Evolutionary conservation across 257 asterid genomes (phyloP).

Genomic region (Anisodus acutangulus): DNA sequence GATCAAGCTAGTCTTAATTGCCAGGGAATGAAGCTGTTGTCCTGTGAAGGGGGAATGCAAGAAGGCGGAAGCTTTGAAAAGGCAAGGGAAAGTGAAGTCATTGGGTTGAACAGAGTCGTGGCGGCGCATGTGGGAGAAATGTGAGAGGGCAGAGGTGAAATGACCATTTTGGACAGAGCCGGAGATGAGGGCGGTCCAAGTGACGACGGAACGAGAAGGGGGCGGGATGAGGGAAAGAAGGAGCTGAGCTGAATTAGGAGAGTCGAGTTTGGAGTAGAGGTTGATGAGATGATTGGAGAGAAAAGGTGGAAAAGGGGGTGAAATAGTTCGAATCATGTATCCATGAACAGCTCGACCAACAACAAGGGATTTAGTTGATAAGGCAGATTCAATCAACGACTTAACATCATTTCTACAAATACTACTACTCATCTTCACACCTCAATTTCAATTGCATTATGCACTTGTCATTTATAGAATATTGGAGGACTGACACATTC

Average conservation of each 20-base stretch:
- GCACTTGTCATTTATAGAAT: too few relatives aligned
- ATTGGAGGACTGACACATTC: too few relatives aligned
- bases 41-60: conserved; percentile 55
- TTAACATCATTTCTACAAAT: too few relatives aligned
- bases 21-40: conserved; percentile 66
- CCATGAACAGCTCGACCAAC: conserved; percentile 77
- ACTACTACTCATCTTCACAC: too few relatives aligned
- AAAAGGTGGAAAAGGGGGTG: conserved; percentile 51
- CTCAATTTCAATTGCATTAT: too few relatives aligned
- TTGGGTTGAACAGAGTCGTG: conserved; percentile 65
- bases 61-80: conserved; percentile 72
- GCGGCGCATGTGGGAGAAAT: conserved; percentile 62
- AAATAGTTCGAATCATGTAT: conserved; percentile 50
- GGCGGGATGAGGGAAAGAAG: conserved; percentile 59
- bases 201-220: conserved; percentile 77
- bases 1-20: conserved; percentile 53
- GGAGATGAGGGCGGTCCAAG: conserved; percentile 85
- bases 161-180: conserved; percentile 85
- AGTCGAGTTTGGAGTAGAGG: conserved; percentile 90
- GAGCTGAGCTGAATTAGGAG: conserved; percentile 53
- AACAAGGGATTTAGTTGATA: conserved; percentile 53
- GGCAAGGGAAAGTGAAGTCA: conserved; percentile 87
- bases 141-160: conserved; percentile 52
- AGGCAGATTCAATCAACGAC: conserved; percentile 65
- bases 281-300: conserved; percentile 79